Base-by-base conservation (phyloP, 73 alveolate species). In the Symbiodinium pilosum region DNA sequence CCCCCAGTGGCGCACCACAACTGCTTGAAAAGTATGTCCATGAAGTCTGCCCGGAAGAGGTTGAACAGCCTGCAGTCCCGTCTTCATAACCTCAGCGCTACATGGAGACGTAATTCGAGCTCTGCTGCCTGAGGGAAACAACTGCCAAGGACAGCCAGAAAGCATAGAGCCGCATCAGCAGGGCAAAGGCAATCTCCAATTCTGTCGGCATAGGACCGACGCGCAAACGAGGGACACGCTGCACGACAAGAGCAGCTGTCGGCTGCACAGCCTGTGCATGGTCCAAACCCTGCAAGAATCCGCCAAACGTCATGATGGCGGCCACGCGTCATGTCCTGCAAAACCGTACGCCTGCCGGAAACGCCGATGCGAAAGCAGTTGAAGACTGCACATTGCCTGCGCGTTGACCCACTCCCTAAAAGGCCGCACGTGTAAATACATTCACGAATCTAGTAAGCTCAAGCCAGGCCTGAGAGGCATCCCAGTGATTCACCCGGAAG, bases 231-330 rank as follows among this genome's bases (percentile, higher is more conserved):
- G 28, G 95, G 95, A 34, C 95, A 88, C 1, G 71, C 2, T 3
- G 86, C 87, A 38, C 95, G 95, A 38, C 95, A 88, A 20, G 44
- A 26, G 71, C 95, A 88, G 47, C 95, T 43, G 68, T 88, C 95
- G 12, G 86, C 69, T 7, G 86, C 73, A 43, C 95, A 88, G 4
- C 95, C 95, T 88, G 68, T 21, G 12, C 73, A 16, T 30, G 26
- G 73, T 24, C 73, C 26, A 54, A 8, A 54, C 73, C 1, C 30
- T 26, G 20, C 73, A 54, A 16, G 73, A n/a, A n/a, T n/a, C n/a
- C n/a, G n/a, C n/a, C n/a, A n/a, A n/a, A n/a, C n/a, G n/a, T n/a
- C n/a, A n/a, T n/a, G n/a, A n/a, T n/a, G n/a, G n/a, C n/a, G n/a
- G n/a, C n/a, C n/a, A n/a, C n/a, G n/a, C n/a, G 14, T 47, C 59